Conservation (phyloP, 1,284 basidiomycete genomes). For the Cerioporus squamosus region DNA sequence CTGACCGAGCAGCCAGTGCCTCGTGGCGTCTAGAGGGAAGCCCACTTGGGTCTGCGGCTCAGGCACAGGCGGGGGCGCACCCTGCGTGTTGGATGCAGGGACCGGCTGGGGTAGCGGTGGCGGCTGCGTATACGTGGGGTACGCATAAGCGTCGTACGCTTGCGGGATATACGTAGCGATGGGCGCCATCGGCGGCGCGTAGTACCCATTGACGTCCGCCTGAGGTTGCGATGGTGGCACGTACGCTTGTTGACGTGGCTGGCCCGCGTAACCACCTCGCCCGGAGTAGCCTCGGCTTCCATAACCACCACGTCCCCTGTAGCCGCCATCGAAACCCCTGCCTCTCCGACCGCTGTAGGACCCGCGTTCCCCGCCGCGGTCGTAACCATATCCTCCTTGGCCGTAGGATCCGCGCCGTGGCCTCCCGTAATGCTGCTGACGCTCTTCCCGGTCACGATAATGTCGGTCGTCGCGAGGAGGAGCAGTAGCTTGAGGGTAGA, state of each 20-base stretch:
- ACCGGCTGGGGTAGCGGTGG: neutral
- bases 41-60: constrained; percentile 58
- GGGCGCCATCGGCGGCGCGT: constrained; percentile 13
- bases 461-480: constrained; percentile 19
- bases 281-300: constrained; percentile 20
- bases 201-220: constrained; percentile 25
- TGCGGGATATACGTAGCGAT: constrained; percentile 21
- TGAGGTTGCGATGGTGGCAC: constrained; percentile 23
- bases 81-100: constrained; percentile 19
- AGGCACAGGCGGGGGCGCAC: constrained; percentile 47
- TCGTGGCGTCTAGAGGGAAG: constrained; percentile 66
- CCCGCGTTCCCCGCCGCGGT: constrained; percentile 33
- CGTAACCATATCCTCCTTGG: constrained; percentile 28
- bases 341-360: constrained; percentile 37
- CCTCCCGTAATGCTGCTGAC: constrained; percentile 25
- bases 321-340: constrained; percentile 36
- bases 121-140: neutral
- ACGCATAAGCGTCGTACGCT: constrained; percentile 17
- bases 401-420: constrained; percentile 35
- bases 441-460: constrained; percentile 20
- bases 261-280: constrained; percentile 20
- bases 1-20: constrained; percentile 76
- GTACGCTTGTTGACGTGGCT: constrained; percentile 29
- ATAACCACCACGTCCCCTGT: constrained; percentile 38
- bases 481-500: constrained; percentile 6